Evolutionary conservation across 2,329 filamentous ascomycete genomes (phyloP).

Genomic region (Thelonectria blattea): DNA sequence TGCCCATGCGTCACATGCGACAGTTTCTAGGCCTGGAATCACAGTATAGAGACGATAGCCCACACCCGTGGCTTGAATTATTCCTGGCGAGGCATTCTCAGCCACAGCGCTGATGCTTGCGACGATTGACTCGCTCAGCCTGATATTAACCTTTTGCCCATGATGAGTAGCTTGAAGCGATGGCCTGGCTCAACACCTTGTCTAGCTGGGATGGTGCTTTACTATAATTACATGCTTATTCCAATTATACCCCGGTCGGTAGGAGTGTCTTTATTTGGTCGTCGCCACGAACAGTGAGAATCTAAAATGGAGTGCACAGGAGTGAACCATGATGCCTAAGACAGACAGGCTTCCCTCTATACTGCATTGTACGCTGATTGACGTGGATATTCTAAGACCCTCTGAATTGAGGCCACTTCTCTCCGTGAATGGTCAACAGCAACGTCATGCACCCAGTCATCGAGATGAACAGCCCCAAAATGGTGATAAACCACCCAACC

Average conservation of each 20-base stretch:
- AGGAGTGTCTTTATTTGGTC: too few species aligned
- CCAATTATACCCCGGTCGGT: too few species aligned
- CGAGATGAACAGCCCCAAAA: slow-evolving; percentile 42
- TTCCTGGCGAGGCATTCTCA: neutral
- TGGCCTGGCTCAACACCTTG: neutral
- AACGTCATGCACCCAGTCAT: slow-evolving; percentile 23
- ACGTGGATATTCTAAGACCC: too few species aligned
- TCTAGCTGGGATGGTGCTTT: neutral
- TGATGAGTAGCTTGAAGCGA: neutral
- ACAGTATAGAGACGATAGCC: neutral
- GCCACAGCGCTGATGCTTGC: neutral
- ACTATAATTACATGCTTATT: neutral
- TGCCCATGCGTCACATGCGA: neutral
- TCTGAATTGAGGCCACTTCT: slow-evolving; percentile 24
- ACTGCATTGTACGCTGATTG: too few species aligned
- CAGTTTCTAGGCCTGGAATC: neutral
- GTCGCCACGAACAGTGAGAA: too few species aligned
- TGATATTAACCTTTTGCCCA: neutral
- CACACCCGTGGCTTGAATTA: neutral
- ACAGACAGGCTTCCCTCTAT: too few species aligned
- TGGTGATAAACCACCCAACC: slow-evolving; percentile 78
- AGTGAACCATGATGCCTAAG: too few species aligned
- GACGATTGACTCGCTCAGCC: neutral
- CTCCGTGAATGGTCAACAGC: slow-evolving; percentile 23
- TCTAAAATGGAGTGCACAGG: too few species aligned